Evolutionary conservation across 1,284 basidiomycete species (phyloP).

Genomic region (Chalciporus sp.): DNA sequence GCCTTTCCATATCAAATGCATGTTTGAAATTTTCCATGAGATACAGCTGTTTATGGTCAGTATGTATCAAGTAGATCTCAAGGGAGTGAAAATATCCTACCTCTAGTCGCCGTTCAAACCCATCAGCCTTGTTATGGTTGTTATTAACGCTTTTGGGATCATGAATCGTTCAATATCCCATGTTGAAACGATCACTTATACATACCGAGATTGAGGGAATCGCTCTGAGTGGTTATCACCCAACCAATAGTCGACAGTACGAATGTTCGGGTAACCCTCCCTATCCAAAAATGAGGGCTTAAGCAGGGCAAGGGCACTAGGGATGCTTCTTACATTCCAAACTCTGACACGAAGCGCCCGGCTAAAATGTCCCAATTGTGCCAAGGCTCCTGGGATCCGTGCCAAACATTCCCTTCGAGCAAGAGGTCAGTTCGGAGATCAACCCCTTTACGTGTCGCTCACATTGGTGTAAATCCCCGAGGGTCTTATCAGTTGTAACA

Average conservation of each 20-base stretch:
- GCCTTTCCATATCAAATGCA: constrained; percentile 85
- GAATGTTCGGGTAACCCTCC: constrained; percentile 82
- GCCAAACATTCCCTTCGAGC: constrained; percentile 84
- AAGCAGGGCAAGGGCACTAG: neutral
- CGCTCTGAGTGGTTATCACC: constrained; percentile 69
- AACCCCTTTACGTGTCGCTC: constrained; percentile 20
- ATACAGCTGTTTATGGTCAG: constrained; percentile 56
- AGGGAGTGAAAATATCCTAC: constrained; percentile 36
- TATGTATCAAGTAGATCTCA: constrained; percentile 6
- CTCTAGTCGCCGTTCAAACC: constrained; percentile 86
- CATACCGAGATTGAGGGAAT: constrained; percentile 85
- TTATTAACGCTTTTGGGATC: constrained; percentile 55
- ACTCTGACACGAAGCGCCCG: constrained; percentile 88
- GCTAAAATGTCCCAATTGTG: constrained; percentile 86
- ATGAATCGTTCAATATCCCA: constrained; percentile 3
- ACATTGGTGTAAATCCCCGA: constrained; percentile 90
- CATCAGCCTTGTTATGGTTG: constrained; percentile 89
- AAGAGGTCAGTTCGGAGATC: constrained; percentile 1
- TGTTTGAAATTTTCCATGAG: constrained; percentile 91
- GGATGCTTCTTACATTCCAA: constrained; percentile 67
- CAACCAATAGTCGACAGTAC: constrained; percentile 85
- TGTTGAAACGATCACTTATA: constrained; percentile 31
- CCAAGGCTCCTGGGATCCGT: constrained; percentile 86
- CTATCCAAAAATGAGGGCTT: constrained; percentile 37
- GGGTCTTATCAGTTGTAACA: constrained; percentile 69